Conservation (phyloP, 768 basidiomycete genomes). For the Boletus vinaceobasis region DNA sequence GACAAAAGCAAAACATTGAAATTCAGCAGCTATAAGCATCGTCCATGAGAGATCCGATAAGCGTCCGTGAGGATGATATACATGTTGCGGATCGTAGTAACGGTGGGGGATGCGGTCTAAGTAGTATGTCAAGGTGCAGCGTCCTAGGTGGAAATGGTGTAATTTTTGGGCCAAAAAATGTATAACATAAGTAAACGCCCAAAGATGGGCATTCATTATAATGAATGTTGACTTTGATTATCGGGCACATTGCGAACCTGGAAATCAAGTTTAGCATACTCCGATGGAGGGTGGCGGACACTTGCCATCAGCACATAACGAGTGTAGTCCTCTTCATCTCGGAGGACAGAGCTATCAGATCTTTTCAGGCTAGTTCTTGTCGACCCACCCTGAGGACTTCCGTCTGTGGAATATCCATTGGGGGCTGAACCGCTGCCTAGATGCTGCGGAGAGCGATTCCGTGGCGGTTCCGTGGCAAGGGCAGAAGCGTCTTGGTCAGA, state of each 20-base stretch:
- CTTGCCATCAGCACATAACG: conserved; percentile 53
- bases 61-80: conserved; percentile 20
- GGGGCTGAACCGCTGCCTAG: background rate
- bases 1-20: background rate
- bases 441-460: conserved; percentile 21
- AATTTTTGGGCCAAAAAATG: conserved; percentile 5
- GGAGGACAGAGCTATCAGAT: conserved; percentile 25
- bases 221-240: conserved; percentile 34
- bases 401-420: conserved; percentile 13
- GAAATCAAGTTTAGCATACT: conserved; percentile 11
- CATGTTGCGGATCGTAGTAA: conserved; percentile 10
- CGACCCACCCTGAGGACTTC: conserved; percentile 26
- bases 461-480: conserved; percentile 26
- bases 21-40: conserved; percentile 5
- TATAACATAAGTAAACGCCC: conserved; percentile 6
- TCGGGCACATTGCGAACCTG: conserved; percentile 59
- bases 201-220: conserved; percentile 8
- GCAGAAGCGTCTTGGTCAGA: conserved; percentile 19
- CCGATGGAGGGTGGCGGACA: conserved; percentile 2
- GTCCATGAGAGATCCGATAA: conserved; percentile 14
- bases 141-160: background rate
- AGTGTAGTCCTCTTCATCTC: conserved; percentile 57
- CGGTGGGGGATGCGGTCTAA: conserved; percentile 15
- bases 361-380: conserved; percentile 22
- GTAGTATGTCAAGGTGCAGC: conserved; percentile 7